These are phyloP conservation scores for Fusarium hostae DNA, from an alignment of 2,329 filamentous ascomycete genomes.

Conservation along the genomic window DNA sequence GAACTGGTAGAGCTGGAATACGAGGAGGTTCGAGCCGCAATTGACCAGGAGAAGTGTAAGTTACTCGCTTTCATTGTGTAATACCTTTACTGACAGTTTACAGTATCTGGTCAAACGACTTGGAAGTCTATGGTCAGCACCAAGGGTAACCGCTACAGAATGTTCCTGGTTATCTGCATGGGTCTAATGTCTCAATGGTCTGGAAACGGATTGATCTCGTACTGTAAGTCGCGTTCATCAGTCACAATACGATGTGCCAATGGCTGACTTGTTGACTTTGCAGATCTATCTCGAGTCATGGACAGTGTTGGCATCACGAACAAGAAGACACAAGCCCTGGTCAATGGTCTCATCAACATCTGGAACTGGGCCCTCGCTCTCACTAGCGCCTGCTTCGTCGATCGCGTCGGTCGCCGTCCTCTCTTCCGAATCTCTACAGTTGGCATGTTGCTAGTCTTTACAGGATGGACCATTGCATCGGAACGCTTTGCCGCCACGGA, in stretches of 20 bases:
- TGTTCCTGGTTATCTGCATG: conserved; percentile 56
- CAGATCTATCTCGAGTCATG: conserved; percentile 32
- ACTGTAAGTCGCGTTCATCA: conserved; percentile 36
- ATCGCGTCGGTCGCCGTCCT: conserved; percentile 46
- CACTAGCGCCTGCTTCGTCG: conserved; percentile 44
- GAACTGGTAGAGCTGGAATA: conserved; percentile 63
- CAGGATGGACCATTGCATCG: conserved; percentile 50
- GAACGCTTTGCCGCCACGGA: conserved; percentile 47
- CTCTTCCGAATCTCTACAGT: conserved; percentile 48
- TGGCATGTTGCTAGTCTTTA: conserved; percentile 48
- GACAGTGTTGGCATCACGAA: conserved; percentile 34
- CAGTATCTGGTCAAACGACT: conserved; percentile 39
- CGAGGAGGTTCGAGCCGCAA: conserved; percentile 54
- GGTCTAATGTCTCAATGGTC: conserved; percentile 57
- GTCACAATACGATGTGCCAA: fast-evolving
- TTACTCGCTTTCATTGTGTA: fast-evolving
- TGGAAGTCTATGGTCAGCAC: conserved; percentile 48
- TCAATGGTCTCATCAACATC: conserved; percentile 46
- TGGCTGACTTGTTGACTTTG: fast-evolving
- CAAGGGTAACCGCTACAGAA: conserved; percentile 47
- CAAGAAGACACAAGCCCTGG: conserved; percentile 43
- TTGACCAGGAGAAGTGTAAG: conserved; percentile 54
- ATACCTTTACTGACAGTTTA: fast-evolving
- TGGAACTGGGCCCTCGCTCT: conserved; percentile 45
- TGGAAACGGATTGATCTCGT: conserved; percentile 49